Evolutionary conservation across 2,329 filamentous ascomycete species (phyloP), one percentile per base, ranked within the genome.

Genomic region (Clonostachys sp.): DNA sequence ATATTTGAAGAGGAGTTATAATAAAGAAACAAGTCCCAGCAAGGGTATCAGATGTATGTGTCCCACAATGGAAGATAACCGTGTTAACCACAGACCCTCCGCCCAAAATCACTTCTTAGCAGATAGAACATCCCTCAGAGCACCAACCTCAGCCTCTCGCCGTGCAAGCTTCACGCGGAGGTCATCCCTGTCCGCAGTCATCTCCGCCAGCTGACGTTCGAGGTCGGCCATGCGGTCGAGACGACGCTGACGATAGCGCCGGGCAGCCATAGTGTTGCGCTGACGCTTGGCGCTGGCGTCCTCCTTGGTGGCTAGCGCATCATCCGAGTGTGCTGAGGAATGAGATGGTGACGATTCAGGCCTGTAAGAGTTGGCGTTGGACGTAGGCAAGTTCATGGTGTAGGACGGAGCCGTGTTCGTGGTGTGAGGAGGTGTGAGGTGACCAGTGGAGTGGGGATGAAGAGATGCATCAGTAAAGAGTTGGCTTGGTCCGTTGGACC

Each of bases 221-320:
- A 89, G 72, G 51, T 80, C 77, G 24, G 66, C 67, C 61, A 87
- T 79, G 51, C 83, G 80, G 55, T 88, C 84, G 34, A 87, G 73
- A 42, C 83, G 80, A 61, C 85, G 86, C 61, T 88, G 84, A 24
- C 85, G 80, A 60, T 87, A 88, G 51, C 84, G 83, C 51, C 83
- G 77, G 33, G 85, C 85, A n/a, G 85, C 84, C 51, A 86, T 73
- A 13, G 84, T 88, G 63, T 89, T 88, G 51, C 80, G 77, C 51
- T 80, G 78, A 30, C 85, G 81, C 63, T 87, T 87, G 24, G 53
- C 51, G 14, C 54, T 48, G 12, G 62, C 58, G 8, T 60, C 55
- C 16, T 55, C 55, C 6, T 55, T 59, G 33, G 55, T 53, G 18
- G 30, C 41, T 39, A 46, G 51, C 30, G 50, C 36, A 18, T 18